These are phyloP conservation scores for Galerina sulciceps DNA, from an alignment of 768 basidiomycete species.

Conservation along the genomic window DNA sequence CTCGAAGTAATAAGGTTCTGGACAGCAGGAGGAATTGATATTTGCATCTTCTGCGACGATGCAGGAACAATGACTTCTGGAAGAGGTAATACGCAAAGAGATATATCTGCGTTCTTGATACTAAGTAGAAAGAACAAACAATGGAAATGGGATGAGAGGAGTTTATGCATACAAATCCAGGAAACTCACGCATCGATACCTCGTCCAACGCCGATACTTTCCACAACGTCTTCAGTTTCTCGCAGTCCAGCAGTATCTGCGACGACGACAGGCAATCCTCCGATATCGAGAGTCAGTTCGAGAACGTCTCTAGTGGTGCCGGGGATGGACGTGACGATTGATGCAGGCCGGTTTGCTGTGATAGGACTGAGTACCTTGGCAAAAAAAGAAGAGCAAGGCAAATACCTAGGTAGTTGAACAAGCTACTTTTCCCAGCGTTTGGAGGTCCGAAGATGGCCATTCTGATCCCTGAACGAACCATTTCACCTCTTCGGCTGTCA, in stretches of 20 bases:
- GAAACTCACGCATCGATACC: slow-evolving; percentile 65
- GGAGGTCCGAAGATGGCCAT: slow-evolving; percentile 92
- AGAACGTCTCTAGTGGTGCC: slow-evolving; percentile 92
- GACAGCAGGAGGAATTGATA: slow-evolving; percentile 50
- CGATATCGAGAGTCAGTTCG: slow-evolving; percentile 86
- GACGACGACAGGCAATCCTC: slow-evolving; percentile 79
- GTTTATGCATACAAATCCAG: not conserved
- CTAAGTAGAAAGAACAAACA: slow-evolving; percentile 37
- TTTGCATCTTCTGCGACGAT: slow-evolving; percentile 6
- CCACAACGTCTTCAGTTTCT: slow-evolving; percentile 69
- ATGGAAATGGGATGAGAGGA: not conserved
- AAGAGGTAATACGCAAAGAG: slow-evolving; percentile 82
- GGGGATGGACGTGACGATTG: slow-evolving; percentile 86
- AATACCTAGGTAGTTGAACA: slow-evolving; percentile 83
- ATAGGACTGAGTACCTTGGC: not conserved
- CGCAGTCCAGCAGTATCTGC: slow-evolving; percentile 89
- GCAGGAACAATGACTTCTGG: slow-evolving; percentile 39
- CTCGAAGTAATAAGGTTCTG: slow-evolving; percentile 50
- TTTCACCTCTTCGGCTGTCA: slow-evolving; percentile 81
- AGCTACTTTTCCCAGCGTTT: slow-evolving; percentile 92
- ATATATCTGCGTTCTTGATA: slow-evolving; percentile 67
- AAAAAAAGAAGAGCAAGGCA: slow-evolving; percentile 9
- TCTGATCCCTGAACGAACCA: slow-evolving; percentile 80
- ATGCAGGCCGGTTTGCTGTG: slow-evolving; percentile 82
- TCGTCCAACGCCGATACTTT: slow-evolving; percentile 80